Percentiles rank a stretch among this genome's conserved stretches.
These are phyloP conservation scores for Ogataea minuta DNA, from an alignment of 805 yeast species.

Conservation along the genomic window DNA sequence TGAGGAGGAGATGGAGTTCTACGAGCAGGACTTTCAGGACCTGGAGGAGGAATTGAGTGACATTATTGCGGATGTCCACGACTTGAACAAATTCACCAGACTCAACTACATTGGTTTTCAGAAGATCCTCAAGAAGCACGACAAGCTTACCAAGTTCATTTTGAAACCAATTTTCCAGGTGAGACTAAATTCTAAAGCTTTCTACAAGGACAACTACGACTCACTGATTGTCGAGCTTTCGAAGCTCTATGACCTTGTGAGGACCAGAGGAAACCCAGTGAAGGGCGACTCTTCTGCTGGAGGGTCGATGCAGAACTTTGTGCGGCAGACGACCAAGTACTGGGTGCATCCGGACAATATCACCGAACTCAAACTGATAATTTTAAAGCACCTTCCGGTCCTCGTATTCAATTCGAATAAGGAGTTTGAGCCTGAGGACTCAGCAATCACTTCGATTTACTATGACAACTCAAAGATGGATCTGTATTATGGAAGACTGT, in stretches of 20 bases:
- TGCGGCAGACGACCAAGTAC: constrained; percentile 96
- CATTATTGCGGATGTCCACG: constrained; percentile 96
- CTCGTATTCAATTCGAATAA: constrained; percentile 94
- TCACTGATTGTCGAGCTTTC: constrained; percentile 84
- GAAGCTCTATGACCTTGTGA: constrained; percentile 82
- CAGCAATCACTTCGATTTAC: constrained; percentile 95
- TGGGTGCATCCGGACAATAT: constrained; percentile 99
- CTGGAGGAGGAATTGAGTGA: constrained; percentile 77
- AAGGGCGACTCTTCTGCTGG: constrained; percentile 97
- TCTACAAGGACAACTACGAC: constrained; percentile 94
- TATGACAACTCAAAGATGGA: constrained; percentile 89
- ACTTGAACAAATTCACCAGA: constrained; percentile 88
- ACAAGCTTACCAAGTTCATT: constrained; percentile 77
- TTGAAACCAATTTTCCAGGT: constrained; percentile 92
- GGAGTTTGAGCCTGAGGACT: constrained; percentile 91
- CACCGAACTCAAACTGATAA: constrained; percentile 89
- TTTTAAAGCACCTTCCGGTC: constrained; percentile 93
- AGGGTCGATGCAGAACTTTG: constrained; percentile 96
- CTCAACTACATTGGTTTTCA: constrained; percentile 96
- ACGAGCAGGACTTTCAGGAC: constrained; percentile 68
- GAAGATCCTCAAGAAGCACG: constrained; percentile 95
- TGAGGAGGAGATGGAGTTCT: constrained; percentile 34
- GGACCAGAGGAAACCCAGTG: constrained; percentile 95
- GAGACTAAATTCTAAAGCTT: constrained; percentile 89
- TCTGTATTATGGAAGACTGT: constrained; percentile 87